Base-by-base conservation (phyloP, 352 stramenopile species). In the Phytophthora citricola region DNA sequence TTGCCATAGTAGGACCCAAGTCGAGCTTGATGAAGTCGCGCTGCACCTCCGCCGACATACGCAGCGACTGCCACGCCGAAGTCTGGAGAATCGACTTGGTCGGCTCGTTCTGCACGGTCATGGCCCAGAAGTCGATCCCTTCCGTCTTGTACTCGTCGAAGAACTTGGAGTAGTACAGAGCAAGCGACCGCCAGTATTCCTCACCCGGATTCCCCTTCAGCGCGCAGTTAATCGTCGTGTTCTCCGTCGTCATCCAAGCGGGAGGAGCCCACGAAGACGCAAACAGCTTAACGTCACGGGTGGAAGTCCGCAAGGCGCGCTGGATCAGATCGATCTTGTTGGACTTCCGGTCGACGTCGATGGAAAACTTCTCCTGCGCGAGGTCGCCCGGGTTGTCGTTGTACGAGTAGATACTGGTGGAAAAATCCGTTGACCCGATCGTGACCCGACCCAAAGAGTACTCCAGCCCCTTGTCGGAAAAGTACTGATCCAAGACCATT, bases 341-440 rank as follows among this genome's bases (percentile, higher is more conserved):
- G 79, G 71, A 61, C 11, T 45, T 98, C 92, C 31, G 94, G 75
- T 40, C 73, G 14, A 95, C 79, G 32, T 87, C 71, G 15, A 61
- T 68, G 51, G 92, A 85, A 62, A 98, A 98, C 46, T 97, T 70
- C 20, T 44, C 27, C 14, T 97, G 64, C 7, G 58, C 60, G 4
- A 80, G 80, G 63, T 98, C 93, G 24, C 81, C 79, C 5, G 63
- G 47, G n/a, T 90, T 78, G 29, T 98, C 82, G 46, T 91, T 86
- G 63, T 94, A 97, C 58, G 60, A 96, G 79, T 98, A 98, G 14
- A 87, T 92, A 15, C 53, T 66, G 12, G 78, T 54, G 2, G 88
- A 97, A 50, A 98, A 98, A 66, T 98, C 94, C 24, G 75, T 92
- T 48, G 87, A 96, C 31, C 88, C 91, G 77, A 98, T 98, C 22